These are phyloP conservation scores for Blumeriella jaapii DNA, from an alignment of 2,329 filamentous ascomycete genomes.

Conservation along the genomic window DNA sequence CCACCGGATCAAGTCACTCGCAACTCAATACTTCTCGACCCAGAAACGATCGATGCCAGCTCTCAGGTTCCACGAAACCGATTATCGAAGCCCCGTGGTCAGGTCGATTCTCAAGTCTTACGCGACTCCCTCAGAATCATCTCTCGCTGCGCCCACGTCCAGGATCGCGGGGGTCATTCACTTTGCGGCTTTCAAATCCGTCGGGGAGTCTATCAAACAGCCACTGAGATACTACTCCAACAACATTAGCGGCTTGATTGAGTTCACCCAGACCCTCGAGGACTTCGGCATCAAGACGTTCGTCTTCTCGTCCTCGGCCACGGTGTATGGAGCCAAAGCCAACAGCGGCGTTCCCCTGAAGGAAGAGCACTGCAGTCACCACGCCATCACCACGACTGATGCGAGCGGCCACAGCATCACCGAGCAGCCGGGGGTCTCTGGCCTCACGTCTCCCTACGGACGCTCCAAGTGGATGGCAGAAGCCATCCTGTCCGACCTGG, in stretches of 20 bases:
- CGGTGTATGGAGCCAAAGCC: slow-evolving; percentile 47
- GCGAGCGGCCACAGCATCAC: slow-evolving; percentile 1
- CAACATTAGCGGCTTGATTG: slow-evolving; percentile 50
- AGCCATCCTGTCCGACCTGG: slow-evolving; percentile 50
- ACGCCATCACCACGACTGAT: slow-evolving; percentile 4
- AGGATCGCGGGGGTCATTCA: slow-evolving; percentile 49
- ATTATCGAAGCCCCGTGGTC: slow-evolving; percentile 20
- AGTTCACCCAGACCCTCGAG: slow-evolving; percentile 43
- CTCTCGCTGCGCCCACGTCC: slow-evolving; percentile 1
- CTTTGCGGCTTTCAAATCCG: slow-evolving; percentile 55
- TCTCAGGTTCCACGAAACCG: slow-evolving; percentile 20
- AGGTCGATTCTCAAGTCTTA: too few species aligned
- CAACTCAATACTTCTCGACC: slow-evolving; percentile 11
- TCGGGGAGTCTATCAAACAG: slow-evolving; percentile 47
- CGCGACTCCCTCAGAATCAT: too few species aligned
- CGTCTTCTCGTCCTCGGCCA: slow-evolving; percentile 55
- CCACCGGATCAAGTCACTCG: slow-evolving; percentile 18
- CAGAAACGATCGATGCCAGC: slow-evolving; percentile 9
- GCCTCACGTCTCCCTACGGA: slow-evolving; percentile 53
- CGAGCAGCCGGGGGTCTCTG: slow-evolving; percentile 34
- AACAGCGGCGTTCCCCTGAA: slow-evolving; percentile 38
- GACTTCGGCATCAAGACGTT: slow-evolving; percentile 51
- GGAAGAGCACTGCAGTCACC: slow-evolving; percentile 37
- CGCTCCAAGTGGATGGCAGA: slow-evolving; percentile 56
- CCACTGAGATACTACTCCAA: slow-evolving; percentile 54